Evolutionary conservation across 139 green algal genomes (phyloP).

Genomic region (Diplosphaera chodatii): DNA sequence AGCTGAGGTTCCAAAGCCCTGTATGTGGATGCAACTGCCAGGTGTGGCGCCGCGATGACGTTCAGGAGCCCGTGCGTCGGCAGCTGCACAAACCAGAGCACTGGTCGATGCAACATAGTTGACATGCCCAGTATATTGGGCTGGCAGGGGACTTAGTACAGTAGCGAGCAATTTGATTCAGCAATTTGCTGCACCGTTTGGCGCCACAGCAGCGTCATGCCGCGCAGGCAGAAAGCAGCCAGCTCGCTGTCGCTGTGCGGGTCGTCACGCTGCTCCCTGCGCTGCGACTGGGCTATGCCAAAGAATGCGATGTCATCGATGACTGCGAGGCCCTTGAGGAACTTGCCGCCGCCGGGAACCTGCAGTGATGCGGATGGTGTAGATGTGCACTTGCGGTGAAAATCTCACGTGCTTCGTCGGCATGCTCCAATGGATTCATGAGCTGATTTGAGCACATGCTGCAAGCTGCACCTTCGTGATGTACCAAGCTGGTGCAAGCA

Average conservation of each 20-base stretch:
- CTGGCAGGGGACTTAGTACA: too few species aligned
- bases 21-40: constrained; percentile 33
- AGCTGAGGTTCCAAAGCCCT: neutral
- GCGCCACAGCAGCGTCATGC: constrained; percentile 48
- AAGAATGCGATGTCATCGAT: constrained; percentile 74
- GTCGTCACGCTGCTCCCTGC: constrained; percentile 17
- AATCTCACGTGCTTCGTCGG: too few species aligned
- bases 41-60: constrained; percentile 58
- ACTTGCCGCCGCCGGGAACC: constrained; percentile 21
- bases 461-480: too few species aligned
- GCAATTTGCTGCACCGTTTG: too few species aligned
- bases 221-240: constrained; percentile 49
- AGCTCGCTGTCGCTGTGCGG: constrained; percentile 36
- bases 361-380: too few species aligned
- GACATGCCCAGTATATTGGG: too few species aligned
- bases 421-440: too few species aligned
- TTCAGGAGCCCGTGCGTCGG: constrained; percentile 69
- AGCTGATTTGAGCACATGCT: too few species aligned
- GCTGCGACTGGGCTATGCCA: constrained; percentile 33
- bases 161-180: neutral
- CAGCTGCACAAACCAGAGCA: constrained; percentile 35
- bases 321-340: constrained; percentile 67
- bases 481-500: too few species aligned
- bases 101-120: too few species aligned
- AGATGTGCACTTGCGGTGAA: too few species aligned